A percentile compares a stretch with the other conserved stretches of the same genome.
phyloP scores from a whole-genome alignment of 208 protist genomes.

The Cochliopodium minus region DNA sequence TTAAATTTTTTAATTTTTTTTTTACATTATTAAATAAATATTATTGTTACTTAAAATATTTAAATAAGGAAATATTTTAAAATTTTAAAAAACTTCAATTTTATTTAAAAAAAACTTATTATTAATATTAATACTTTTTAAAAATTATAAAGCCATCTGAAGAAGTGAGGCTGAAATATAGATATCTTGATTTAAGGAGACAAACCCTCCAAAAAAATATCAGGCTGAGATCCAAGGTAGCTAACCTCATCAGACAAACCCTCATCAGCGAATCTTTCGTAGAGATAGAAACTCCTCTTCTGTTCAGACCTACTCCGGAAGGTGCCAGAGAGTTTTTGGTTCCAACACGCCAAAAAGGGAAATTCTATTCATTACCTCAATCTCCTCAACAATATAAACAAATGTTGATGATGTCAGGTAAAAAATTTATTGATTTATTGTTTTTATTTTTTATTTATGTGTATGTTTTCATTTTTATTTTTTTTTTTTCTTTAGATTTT shows the following conservation, averaged over 20 bases:
- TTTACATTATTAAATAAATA: too few species aligned
- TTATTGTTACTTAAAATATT: too few species aligned
- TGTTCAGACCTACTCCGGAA: slow-evolving; percentile 44
- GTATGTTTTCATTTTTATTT: not conserved
- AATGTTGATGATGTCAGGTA: slow-evolving; percentile 47
- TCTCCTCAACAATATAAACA: slow-evolving; percentile 54
- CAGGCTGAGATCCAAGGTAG: slow-evolving; percentile 16
- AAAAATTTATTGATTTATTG: slow-evolving; percentile 33
- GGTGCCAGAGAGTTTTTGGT: slow-evolving; percentile 53
- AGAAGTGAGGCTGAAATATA: slow-evolving; percentile 25
- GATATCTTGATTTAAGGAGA: slow-evolving; percentile 33
- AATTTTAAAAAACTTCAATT: too few species aligned
- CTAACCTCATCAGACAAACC: slow-evolving; percentile 12
- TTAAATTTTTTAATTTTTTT: too few species aligned
- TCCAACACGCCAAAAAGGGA: slow-evolving; percentile 27
- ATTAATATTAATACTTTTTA: not conserved
- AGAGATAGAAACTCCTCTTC: slow-evolving; percentile 46
- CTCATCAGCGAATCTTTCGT: slow-evolving; percentile 24
- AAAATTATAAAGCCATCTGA: slow-evolving; percentile 7
- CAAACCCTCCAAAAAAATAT: slow-evolving; percentile 24
- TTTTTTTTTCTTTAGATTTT: slow-evolving; percentile 2
- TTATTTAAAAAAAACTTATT: too few species aligned
- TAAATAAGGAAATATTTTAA: too few species aligned
- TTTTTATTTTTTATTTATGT: too few species aligned
- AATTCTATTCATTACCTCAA: slow-evolving; percentile 45